Base-by-base conservation (phyloP, 2,329 filamentous ascomycete genomes). In the Talaromyces sp. region DNA sequence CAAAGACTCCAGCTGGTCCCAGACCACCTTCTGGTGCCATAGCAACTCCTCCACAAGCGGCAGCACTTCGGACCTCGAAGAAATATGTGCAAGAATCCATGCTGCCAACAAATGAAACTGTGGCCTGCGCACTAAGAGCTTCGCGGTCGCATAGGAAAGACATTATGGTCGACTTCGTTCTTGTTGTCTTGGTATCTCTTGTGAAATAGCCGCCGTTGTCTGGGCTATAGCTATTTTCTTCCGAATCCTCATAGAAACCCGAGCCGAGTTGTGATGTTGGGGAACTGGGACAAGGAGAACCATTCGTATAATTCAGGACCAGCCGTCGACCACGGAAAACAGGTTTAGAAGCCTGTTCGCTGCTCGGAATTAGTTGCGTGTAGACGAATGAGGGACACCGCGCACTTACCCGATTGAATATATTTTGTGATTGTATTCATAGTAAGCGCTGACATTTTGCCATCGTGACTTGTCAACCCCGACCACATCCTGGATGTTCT, bases 51-150 rank as follows among this genome's bases (percentile, higher is more conserved):
- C 77, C 90, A 81, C 95, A 99, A 11, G 93, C 93, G 66, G 91
- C 89, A 52, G 85, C 83, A 26, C 91, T 95, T 65, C 93, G 89
- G 55, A 93, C 88, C 74, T 98, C 93, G 78, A 99, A 99, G 76
- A 96, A 90, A 77, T 98, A 99, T 31, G 91, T 86, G 81, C 95
- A 99, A 62, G 96, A 89, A 71, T 98, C 93, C 46, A 90, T 88
- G 63, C 93, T 89, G 62, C 90, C 91, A 62, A 98, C 88, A 73
- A 96, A 99, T 21, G 90, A 91, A 41, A 95, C 81, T 4, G 84
- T 83, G 4, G 92, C 88, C 46, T 84, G 82, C 4, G 85, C 84
- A 31, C 82, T 83, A 1, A 88, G 80, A 1, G 90, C 86, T 68
- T 97, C 92, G 64, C 86, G 86, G 72, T 97, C 93, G 80, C 95